Evolutionary conservation across 2,329 filamentous ascomycete genomes (phyloP), one percentile per base, ranked within the genome.

Genomic region (Paraphoma chrysanthemicola): DNA sequence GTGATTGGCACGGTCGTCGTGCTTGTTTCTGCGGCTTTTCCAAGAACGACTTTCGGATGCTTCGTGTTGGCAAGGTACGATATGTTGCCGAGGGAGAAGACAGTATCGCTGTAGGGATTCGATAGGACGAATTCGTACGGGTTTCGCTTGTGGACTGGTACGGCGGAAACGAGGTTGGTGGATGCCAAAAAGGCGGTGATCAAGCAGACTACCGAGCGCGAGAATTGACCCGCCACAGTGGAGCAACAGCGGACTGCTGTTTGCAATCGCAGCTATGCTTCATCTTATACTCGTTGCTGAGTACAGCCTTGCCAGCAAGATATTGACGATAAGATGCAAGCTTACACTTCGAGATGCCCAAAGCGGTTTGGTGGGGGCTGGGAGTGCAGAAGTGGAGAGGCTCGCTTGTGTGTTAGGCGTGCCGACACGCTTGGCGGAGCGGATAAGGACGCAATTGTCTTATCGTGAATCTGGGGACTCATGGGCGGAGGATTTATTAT

Each of bases 31-130:
- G 33, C 55, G 9, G 54, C 50, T 9, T 50, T 31, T 11, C 43
- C 31, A 2, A 64, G 39, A 10, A 57, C 54, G 11, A 55, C 69
- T 45, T 71, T 73, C 2, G 77, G 75, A 31, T 76, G 53, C 38
- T 63, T 68, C 7, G 69, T 62, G 50, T 76, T 76, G 1, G 76
- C 76, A 1, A 79, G 60, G 57, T 78, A 79, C 8, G 74, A 73
- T 29, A 68, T 54, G 41, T 77, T 68, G 9, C 77, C 77, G 3
- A 79, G 69, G 30, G 64, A 62, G 54, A 79, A 78, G 30, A 75
- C 63, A 6, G 71, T 62, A 59, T 73, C 71, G 14, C 75, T 70
- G 45, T 72, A 63, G 0, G 58, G 55, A 45, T 68, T 67, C 1
- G 54, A 39, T 2, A 63, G 30, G 43, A 69, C 44, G 29, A 67